Conservation (phyloP, 1,139 yeast genomes). For the Kodamaea anthophila region DNA sequence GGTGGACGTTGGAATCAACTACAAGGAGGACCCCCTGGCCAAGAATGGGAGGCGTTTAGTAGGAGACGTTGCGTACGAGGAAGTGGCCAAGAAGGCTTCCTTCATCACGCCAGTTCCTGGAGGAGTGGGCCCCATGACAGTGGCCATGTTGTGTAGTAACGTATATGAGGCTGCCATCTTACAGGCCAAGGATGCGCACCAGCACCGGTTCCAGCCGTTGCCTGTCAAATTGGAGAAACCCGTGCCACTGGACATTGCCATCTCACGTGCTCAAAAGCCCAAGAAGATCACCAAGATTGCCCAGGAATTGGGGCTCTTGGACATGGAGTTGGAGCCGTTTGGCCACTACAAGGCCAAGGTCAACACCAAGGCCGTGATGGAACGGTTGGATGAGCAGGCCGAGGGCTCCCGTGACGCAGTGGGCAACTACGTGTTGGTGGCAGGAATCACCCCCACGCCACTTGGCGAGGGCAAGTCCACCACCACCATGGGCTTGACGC, state of each 20-base stretch:
- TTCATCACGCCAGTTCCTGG: constrained; percentile 81
- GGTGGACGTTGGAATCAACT: constrained; percentile 77
- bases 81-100: constrained; percentile 51
- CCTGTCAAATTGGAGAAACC: constrained; percentile 47
- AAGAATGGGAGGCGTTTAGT: constrained; percentile 64
- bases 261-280: constrained; percentile 68
- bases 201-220: constrained; percentile 41
- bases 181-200: constrained; percentile 44
- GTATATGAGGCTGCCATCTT: constrained; percentile 60
- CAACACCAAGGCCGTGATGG: constrained; percentile 46
- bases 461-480: constrained; percentile 81
- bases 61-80: constrained; percentile 69
- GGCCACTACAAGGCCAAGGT: constrained; percentile 77
- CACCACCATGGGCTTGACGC: constrained; percentile 73
- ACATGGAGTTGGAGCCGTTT: constrained; percentile 60
- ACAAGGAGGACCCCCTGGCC: constrained; percentile 55
- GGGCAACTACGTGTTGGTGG: constrained; percentile 66
- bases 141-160: constrained; percentile 71
- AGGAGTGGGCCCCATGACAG: constrained; percentile 90
- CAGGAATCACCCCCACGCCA: constrained; percentile 82
- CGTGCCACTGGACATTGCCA: constrained; percentile 72
- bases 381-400: constrained; percentile 51
- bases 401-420: constrained; percentile 38
- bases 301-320: constrained; percentile 55
- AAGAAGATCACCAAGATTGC: constrained; percentile 61